phyloP scores from a whole-genome alignment of 768 basidiomycete species.

The Pulveroboletus ravenelii region DNA sequence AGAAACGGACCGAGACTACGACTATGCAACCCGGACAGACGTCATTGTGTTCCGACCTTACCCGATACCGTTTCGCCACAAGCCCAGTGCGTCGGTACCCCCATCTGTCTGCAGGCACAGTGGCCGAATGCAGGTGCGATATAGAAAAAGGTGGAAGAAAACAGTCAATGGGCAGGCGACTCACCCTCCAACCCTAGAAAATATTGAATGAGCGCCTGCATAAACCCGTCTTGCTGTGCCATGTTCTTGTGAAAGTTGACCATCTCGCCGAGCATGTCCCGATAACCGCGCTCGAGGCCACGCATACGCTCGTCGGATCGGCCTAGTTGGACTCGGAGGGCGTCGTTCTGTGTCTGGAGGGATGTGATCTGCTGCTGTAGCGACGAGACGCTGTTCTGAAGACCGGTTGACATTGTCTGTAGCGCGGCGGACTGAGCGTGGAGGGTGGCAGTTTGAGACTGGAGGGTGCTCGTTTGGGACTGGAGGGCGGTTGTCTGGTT shows the following conservation, averaged over 20 bases:
- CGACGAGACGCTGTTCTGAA: conserved; percentile 24
- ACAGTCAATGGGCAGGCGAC: conserved; percentile 25
- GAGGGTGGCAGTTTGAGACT: conserved; percentile 29
- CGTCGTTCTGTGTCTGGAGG: conserved; percentile 28
- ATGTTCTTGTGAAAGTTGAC: conserved; percentile 67
- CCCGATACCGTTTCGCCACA: not conserved
- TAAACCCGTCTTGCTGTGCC: conserved; percentile 80
- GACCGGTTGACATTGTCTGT: conserved; percentile 27
- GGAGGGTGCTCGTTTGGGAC: conserved; percentile 27
- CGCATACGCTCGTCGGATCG: conserved; percentile 49
- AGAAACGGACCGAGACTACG: not conserved
- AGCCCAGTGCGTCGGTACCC: too few relatives aligned
- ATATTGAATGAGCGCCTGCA: conserved; percentile 79
- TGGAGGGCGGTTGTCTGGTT: conserved; percentile 25
- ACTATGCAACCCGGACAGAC: not conserved
- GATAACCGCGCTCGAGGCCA: conserved; percentile 59
- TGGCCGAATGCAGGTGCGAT: not conserved
- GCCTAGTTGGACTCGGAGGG: conserved; percentile 27
- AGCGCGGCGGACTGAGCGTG: conserved; percentile 33
- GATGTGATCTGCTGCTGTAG: conserved; percentile 28
- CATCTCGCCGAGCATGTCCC: conserved; percentile 66
- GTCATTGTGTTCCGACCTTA: not conserved
- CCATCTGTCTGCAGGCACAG: not conserved
- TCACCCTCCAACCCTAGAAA: conserved; percentile 68
- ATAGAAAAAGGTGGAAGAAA: not conserved